Evolutionary conservation across 768 basidiomycete species (phyloP).

Genomic region (Rhizopogon vinicolor): DNA sequence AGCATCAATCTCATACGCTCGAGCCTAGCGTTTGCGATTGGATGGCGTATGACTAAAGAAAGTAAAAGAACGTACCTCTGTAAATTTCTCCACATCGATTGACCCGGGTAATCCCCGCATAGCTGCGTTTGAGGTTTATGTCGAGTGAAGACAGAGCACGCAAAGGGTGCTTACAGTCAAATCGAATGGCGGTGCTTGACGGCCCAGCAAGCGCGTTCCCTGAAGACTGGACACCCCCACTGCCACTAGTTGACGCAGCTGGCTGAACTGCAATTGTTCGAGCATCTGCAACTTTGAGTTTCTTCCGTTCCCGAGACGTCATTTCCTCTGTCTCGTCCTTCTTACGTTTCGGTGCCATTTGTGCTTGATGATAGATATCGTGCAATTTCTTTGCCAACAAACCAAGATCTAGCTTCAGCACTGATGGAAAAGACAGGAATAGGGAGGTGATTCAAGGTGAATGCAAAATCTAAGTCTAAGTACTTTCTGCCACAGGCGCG

Average conservation of each 20-base stretch:
- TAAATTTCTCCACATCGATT: slow-evolving; percentile 86
- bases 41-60: background rate
- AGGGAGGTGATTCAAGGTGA: background rate
- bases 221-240: slow-evolving; percentile 5
- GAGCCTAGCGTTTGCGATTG: slow-evolving; percentile 46
- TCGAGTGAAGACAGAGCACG: background rate
- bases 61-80: slow-evolving; percentile 48
- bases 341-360: slow-evolving; percentile 40
- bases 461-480: background rate
- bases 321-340: slow-evolving; percentile 25
- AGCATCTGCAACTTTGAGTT: slow-evolving; percentile 56
- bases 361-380: background rate
- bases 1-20: slow-evolving; percentile 84
- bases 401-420: slow-evolving; percentile 11
- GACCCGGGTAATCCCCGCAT: slow-evolving; percentile 60
- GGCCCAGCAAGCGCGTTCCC: slow-evolving; percentile 32
- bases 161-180: slow-evolving; percentile 34
- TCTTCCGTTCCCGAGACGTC: slow-evolving; percentile 57
- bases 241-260: slow-evolving; percentile 6
- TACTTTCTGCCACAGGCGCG: slow-evolving; percentile 1
- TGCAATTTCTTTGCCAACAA: slow-evolving; percentile 13
- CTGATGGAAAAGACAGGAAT: slow-evolving; percentile 13
- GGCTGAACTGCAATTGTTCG: slow-evolving; percentile 66
- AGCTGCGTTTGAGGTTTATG: slow-evolving; percentile 29
- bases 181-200: slow-evolving; percentile 32